Conservation (phyloP, 2,329 filamentous ascomycete genomes). For the Kalmusia sp. region DNA sequence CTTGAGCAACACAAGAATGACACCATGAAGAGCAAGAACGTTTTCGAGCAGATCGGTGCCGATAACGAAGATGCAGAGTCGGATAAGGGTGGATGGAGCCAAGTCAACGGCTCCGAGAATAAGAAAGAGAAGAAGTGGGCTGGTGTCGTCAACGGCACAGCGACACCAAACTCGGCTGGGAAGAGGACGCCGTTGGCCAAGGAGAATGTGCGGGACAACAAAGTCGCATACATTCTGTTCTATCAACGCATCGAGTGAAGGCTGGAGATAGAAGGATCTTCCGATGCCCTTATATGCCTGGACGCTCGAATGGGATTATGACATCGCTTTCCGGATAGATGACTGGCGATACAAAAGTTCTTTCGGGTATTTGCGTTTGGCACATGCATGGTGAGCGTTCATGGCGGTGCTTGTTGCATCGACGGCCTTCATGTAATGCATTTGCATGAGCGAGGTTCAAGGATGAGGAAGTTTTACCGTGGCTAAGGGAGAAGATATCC, state of each 20-base stretch:
- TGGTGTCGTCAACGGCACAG: constrained; percentile 67
- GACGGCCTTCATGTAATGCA: neutral
- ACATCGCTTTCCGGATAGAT: constrained; percentile 5
- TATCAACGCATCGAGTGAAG: constrained; percentile 74
- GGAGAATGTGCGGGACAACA: constrained; percentile 80
- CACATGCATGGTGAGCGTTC: constrained; percentile 6
- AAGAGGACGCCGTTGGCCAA: constrained; percentile 61
- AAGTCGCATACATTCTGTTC: constrained; percentile 95
- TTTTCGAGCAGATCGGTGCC: constrained; percentile 69
- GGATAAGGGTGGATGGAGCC: constrained; percentile 80
- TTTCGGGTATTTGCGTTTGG: constrained; percentile 9
- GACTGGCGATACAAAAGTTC: constrained; percentile 8
- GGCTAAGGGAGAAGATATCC: neutral
- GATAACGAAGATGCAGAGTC: constrained; percentile 70
- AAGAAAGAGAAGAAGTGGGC: constrained; percentile 73
- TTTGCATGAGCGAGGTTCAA: constrained; percentile 4
- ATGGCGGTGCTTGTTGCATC: constrained; percentile 2
- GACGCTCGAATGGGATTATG: neutral
- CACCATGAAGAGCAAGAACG: constrained; percentile 65
- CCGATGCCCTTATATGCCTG: neutral
- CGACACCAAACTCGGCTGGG: constrained; percentile 59
- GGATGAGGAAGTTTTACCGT: neutral
- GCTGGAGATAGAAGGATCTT: neutral
- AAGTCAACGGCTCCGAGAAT: constrained; percentile 72
- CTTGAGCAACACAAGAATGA: constrained; percentile 73